Base-by-base conservation (phyloP, 1,139 yeast species). In the Hemisphaericaspora xylanilytica region DNA sequence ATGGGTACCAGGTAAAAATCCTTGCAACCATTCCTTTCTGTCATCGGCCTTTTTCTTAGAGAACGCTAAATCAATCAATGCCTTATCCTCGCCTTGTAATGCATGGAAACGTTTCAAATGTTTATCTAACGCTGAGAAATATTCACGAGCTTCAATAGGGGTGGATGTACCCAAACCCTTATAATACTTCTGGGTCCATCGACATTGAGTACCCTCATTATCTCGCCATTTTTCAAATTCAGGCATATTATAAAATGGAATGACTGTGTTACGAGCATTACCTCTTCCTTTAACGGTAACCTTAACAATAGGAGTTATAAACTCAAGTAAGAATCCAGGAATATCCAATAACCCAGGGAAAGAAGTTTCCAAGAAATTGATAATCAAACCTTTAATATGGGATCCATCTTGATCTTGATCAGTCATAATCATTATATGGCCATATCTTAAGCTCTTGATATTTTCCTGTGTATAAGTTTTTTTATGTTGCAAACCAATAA, bases 391-490 rank as follows among this genome's bases (percentile, higher is more conserved):
- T 61, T 94, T 94, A 58, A 94, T 94, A 69, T 94, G 99, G 15
- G 96, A 86, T 43, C 99, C 99, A 74, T 94, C 99, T 55, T 90
- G 96, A 86, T 94, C 99, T 65, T 94, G 99, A 85, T 94, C 99
- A 4, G 99, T 89, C 98, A 94, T 94, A 56, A 94, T 89, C 97
- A 94, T 92, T 37, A 94, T 78, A 60, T 89, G 96, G 20, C 99
- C 98, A 58, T 94, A 94, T 58, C 99, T 80, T 46, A 94, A 70
- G 9, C 83, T 81, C 42, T 77, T 78, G 8, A 86, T 73, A 50
- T 81, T 85, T 27, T 81, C 82, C 0, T 61, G 48, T 13, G 63
- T 65, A 59, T 94, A 94, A 30, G 71, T 74, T 65, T 89, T 90
- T 52, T 86, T 88, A 63, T 94, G 98, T 60, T 90, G 97, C 41